Percentiles rank a stretch among this genome's conserved stretches.
These are phyloP conservation scores for Malassezia pachydermatis DNA, from an alignment of 1,284 basidiomycete genomes.

Conservation along the genomic window DNA sequence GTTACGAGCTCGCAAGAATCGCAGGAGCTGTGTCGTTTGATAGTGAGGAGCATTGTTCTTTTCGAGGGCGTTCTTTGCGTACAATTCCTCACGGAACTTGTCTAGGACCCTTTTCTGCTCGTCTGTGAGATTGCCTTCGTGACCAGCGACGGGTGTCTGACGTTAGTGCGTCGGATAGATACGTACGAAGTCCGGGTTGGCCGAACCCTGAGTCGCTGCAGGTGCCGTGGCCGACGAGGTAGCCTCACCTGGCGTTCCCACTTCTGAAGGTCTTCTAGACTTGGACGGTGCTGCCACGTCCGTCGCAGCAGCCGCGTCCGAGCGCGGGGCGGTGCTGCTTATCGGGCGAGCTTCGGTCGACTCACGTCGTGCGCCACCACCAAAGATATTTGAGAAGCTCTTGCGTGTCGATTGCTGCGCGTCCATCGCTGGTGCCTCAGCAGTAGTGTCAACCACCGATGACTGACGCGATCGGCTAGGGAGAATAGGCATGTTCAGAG, in stretches of 20 bases:
- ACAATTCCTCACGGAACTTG: conserved; percentile 19
- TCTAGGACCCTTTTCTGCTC: conserved; percentile 28
- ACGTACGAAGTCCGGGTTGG: no score
- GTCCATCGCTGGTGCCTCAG: no score
- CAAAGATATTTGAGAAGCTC: conserved; percentile 8
- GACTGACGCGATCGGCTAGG: no score
- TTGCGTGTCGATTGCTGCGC: background rate
- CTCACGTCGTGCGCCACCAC: background rate
- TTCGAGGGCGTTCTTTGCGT: conserved; percentile 20
- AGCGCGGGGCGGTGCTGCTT: no score
- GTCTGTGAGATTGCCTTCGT: conserved; percentile 33
- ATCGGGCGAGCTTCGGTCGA: background rate
- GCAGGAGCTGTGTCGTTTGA: conserved; percentile 29
- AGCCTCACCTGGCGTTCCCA: no score
- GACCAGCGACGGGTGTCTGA: conserved; percentile 33
- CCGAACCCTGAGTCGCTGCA: background rate
- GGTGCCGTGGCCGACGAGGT: background rate
- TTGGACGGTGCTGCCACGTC: no score
- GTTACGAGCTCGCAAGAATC: conserved; percentile 38
- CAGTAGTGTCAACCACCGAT: no score
- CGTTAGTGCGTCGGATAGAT: no score
- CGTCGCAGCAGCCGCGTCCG: no score
- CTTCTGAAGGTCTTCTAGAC: no score
- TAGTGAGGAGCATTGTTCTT: conserved; percentile 19
- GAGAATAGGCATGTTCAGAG: no score